These are phyloP conservation scores for Lentinus polychrous DNA, from an alignment of 1,284 basidiomycete species.

Conservation along the genomic window DNA sequence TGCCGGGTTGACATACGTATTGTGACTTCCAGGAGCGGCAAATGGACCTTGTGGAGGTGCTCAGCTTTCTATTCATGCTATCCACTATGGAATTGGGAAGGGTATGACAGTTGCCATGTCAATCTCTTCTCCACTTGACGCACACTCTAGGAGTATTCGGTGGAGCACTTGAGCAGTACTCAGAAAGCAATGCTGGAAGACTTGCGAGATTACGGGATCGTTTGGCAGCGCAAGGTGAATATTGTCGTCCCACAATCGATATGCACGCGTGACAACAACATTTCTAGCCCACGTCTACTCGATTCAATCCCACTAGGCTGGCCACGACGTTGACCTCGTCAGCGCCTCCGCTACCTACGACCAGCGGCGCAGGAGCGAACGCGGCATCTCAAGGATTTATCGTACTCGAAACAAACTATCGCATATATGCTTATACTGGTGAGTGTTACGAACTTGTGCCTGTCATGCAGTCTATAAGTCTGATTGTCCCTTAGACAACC, in stretches of 20 bases:
- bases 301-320: conserved; percentile 94
- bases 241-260: neutral
- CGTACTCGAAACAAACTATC: conserved; percentile 97
- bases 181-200: conserved; percentile 89
- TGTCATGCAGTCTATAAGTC: conserved; percentile 11
- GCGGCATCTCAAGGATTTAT: conserved; percentile 80
- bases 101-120: conserved; percentile 34
- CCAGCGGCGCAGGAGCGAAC: conserved; percentile 48
- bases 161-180: conserved; percentile 72
- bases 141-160: conserved; percentile 75
- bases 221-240: conserved; percentile 71
- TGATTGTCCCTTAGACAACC: conserved; percentile 60
- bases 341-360: conserved; percentile 62
- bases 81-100: conserved; percentile 89
- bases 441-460: conserved; percentile 17
- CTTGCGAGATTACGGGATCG: conserved; percentile 90
- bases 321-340: conserved; percentile 90
- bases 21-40: conserved; percentile 53
- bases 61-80: conserved; percentile 93
- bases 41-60: conserved; percentile 90
- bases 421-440: conserved; percentile 98
- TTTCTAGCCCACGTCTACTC: conserved; percentile 54
- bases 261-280: conserved; percentile 3
- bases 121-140: conserved; percentile 1
- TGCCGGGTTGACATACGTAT: conserved; percentile 6